Evolutionary conservation across 2,329 filamentous ascomycete species (phyloP).

Genomic region (Colletotrichum nymphaeae): DNA sequence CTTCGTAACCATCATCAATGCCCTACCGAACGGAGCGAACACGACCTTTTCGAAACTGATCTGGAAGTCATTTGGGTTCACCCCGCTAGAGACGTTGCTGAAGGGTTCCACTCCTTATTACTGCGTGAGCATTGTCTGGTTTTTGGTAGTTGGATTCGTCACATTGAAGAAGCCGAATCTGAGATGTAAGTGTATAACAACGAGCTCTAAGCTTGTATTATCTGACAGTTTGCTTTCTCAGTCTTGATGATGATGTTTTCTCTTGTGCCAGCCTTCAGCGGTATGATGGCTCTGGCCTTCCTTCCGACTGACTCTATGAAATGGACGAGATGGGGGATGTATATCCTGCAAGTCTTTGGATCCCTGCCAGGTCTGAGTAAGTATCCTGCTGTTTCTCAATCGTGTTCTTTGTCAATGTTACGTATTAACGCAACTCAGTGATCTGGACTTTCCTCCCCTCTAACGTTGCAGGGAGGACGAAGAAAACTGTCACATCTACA

Average conservation of each 20-base stretch:
- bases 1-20: slow-evolving; percentile 47
- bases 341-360: slow-evolving; percentile 43
- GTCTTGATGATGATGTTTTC: slow-evolving; percentile 43
- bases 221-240: too few species aligned
- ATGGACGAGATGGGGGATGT: slow-evolving; percentile 48
- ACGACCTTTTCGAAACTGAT: slow-evolving; percentile 47
- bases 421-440: slow-evolving; percentile 31
- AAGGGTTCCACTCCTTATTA: slow-evolving; percentile 46
- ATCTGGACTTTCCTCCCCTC: slow-evolving; percentile 49
- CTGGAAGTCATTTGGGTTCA: slow-evolving; percentile 47
- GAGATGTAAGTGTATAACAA: slow-evolving; percentile 39
- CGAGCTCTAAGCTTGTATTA: too few species aligned
- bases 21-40: slow-evolving; percentile 47
- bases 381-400: background rate
- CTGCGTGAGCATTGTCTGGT: slow-evolving; percentile 43
- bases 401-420: too few species aligned
- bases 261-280: slow-evolving; percentile 44
- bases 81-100: slow-evolving; percentile 44
- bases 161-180: slow-evolving; percentile 43
- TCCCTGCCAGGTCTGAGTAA: slow-evolving; percentile 41
- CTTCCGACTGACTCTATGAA: slow-evolving; percentile 41
- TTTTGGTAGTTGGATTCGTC: slow-evolving; percentile 40
- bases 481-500: slow-evolving; percentile 42
- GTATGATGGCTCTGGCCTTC: slow-evolving; percentile 45
- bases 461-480: slow-evolving; percentile 54